phyloP scores from a whole-genome alignment of 768 basidiomycete genomes.

The Dendrothele bispora region DNA sequence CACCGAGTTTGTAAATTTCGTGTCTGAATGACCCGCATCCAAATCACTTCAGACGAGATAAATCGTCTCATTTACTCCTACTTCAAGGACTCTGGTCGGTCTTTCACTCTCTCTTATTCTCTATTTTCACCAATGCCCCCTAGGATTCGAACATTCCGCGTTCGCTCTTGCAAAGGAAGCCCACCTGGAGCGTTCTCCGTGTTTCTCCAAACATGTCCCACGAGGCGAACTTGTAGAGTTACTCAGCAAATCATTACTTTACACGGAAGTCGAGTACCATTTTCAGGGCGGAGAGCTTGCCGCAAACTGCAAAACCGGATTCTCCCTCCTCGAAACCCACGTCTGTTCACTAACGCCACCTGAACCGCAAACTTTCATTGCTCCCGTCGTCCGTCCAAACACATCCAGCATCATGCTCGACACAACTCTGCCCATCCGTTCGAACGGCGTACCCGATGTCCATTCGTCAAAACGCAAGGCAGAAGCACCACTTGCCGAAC shows the following conservation, averaged over 20 bases:
- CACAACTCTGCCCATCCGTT: conserved; percentile 11
- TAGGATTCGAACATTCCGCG: conserved; percentile 81
- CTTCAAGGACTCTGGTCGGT: conserved; percentile 77
- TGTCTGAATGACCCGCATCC: conserved; percentile 43
- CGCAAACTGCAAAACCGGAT: conserved; percentile 64
- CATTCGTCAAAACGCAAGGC: conserved; percentile 50
- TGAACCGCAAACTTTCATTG: conserved; percentile 20
- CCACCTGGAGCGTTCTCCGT: conserved; percentile 66
- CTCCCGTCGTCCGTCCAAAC: conserved; percentile 11
- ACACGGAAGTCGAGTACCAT: conserved; percentile 81
- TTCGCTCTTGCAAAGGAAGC: conserved; percentile 79
- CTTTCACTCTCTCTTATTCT: conserved; percentile 3
- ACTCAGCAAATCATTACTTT: conserved; percentile 77
- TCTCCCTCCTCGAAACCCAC: conserved; percentile 77
- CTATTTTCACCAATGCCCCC: conserved; percentile 10
- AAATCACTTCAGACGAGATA: conserved; percentile 78
- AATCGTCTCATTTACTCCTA: conserved; percentile 87
- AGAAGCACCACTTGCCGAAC: conserved; percentile 44
- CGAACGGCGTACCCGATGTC: conserved; percentile 10
- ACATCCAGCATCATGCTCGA: conserved; percentile 7
- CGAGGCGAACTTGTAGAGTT: conserved; percentile 83
- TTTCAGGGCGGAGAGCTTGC: conserved; percentile 67
- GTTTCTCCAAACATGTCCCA: conserved; percentile 67
- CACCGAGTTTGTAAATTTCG: too few species aligned
- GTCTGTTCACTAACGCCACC: conserved; percentile 58